phyloP scores from a whole-genome alignment of 2,329 filamentous ascomycete genomes.

The Colletotrichum chrysophilum region DNA sequence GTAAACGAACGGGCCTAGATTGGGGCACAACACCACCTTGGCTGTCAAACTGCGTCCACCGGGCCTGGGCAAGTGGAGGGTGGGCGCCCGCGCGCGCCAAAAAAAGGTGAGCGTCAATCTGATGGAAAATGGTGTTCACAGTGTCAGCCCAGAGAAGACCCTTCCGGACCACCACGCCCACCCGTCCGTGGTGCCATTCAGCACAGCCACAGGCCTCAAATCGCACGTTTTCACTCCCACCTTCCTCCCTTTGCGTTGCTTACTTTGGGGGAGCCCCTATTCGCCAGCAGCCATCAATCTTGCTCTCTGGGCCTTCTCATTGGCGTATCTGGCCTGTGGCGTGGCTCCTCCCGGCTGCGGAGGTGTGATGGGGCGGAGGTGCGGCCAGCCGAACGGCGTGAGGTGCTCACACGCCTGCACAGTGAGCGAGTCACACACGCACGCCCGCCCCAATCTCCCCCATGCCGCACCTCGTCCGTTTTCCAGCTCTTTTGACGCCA shows the following conservation, averaged over 20 bases:
- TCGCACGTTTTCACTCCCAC: slow-evolving; percentile 19
- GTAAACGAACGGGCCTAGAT: background rate
- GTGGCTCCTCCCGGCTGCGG: background rate
- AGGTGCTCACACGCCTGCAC: background rate
- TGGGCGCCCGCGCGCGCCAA: background rate
- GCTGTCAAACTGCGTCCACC: background rate
- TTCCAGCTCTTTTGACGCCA: slow-evolving; percentile 18
- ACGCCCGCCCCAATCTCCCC: background rate
- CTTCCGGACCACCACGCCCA: slow-evolving; percentile 6
- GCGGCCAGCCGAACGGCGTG: background rate
- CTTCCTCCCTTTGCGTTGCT: slow-evolving; percentile 1
- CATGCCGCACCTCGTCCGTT: slow-evolving; percentile 16
- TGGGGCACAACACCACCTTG: background rate
- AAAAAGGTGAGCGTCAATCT: background rate
- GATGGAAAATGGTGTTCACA: background rate
- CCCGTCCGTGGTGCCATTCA: slow-evolving; percentile 24
- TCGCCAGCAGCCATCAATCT: background rate
- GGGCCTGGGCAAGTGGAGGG: background rate
- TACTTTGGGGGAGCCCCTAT: slow-evolving; percentile 4
- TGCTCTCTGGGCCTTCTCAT: background rate
- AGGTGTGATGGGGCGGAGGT: background rate
- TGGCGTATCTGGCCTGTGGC: slow-evolving; percentile 2
- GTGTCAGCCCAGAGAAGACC: background rate
- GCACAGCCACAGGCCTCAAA: slow-evolving; percentile 24
- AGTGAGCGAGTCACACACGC: slow-evolving; percentile 10